phyloP scores from a whole-genome alignment of 495 filamentous ascomycete species.

The Talaromyces wortmannii region DNA sequence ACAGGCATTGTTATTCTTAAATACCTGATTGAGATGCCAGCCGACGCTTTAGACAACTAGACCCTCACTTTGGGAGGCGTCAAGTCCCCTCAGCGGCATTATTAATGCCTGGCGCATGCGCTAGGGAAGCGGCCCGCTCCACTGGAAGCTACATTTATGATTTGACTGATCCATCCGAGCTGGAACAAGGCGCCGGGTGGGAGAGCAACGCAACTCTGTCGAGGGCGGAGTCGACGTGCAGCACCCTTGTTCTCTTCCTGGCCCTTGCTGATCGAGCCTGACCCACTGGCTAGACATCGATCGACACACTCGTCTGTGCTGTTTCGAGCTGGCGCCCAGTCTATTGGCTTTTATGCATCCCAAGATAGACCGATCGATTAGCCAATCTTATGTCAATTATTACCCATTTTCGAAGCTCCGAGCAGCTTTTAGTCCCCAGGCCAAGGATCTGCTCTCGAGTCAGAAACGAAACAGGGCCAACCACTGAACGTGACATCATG shows the following conservation, averaged over 20 bases:
- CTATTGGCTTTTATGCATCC: neutral
- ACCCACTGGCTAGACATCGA: neutral
- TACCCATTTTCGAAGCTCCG: neutral
- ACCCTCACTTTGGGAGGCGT: neutral
- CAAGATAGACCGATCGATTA: neutral
- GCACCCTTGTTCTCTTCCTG: neutral
- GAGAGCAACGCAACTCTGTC: neutral
- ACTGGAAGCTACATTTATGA: neutral
- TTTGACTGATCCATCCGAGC: neutral
- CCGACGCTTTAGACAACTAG: neutral
- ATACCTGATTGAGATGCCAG: too few relatives aligned
- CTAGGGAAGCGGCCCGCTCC: neutral
- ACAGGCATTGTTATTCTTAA: too few relatives aligned
- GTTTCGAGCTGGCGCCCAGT: neutral
- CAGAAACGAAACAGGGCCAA: neutral
- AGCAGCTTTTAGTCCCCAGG: neutral
- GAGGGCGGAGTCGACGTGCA: neutral
- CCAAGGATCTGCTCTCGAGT: neutral
- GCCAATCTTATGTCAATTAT: neutral
- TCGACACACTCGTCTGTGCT: neutral
- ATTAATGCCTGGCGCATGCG: neutral
- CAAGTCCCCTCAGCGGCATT: neutral
- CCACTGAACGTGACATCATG: neutral
- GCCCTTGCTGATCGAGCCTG: neutral
- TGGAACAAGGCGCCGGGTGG: neutral